phyloP scores from a whole-genome alignment of 495 filamentous ascomycete species.

The Penicillium goetzii region DNA sequence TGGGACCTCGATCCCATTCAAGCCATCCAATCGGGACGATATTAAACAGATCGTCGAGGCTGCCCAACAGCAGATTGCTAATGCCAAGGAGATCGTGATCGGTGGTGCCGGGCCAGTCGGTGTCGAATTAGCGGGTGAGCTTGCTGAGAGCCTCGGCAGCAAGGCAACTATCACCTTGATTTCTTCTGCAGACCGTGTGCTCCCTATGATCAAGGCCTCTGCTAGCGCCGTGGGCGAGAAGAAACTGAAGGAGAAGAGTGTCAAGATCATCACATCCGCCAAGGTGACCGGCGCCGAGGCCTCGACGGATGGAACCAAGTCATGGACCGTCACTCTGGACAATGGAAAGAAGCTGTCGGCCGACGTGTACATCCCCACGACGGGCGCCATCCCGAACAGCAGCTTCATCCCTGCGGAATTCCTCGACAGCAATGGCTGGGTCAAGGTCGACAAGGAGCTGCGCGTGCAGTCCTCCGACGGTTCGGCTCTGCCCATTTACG shows the following conservation, averaged over 20 bases:
- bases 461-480: constrained; percentile 38
- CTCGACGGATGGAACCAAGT: constrained; percentile 14
- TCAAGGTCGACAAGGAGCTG: constrained; percentile 60
- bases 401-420: constrained; percentile 56
- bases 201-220: constrained; percentile 35
- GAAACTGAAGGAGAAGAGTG: constrained; percentile 29
- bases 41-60: constrained; percentile 46
- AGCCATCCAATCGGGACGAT: constrained; percentile 46
- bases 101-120: constrained; percentile 71
- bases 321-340: constrained; percentile 43
- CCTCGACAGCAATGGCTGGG: constrained; percentile 54
- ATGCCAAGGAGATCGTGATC: constrained; percentile 63
- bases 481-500: constrained; percentile 37
- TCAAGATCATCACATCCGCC: constrained; percentile 34
- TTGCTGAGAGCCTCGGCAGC: constrained; percentile 50
- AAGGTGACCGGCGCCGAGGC: constrained; percentile 24
- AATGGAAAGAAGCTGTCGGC: constrained; percentile 47
- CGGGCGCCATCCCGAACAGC: constrained; percentile 63
- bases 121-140: constrained; percentile 64
- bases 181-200: constrained; percentile 37
- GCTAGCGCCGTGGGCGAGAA: constrained; percentile 33
- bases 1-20: constrained; percentile 56
- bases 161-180: constrained; percentile 53
- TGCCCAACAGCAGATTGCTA: constrained; percentile 50
- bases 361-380: constrained; percentile 67